Base-by-base conservation (phyloP, 257 asterid genomes). In the Phtheirospermum japonicum region DNA sequence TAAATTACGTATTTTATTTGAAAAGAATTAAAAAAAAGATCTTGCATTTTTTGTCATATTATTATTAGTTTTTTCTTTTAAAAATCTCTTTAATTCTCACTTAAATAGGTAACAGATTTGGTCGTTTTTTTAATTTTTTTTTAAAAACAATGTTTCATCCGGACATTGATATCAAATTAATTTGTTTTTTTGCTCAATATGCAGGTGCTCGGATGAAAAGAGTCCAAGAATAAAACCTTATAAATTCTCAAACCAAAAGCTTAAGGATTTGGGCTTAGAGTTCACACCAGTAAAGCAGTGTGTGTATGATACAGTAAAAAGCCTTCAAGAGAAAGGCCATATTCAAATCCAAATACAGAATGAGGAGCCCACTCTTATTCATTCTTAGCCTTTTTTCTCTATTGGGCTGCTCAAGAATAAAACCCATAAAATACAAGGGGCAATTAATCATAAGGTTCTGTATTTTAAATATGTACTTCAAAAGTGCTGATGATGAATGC, bases 131-230 rank as follows among this genome's bases (percentile, higher is more conserved):
- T n/a, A n/a, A n/a, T n/a, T n/a, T n/a, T n/a, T n/a, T n/a, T n/a
- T n/a, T n/a, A n/a, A n/a, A n/a, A n/a, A n/a, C n/a, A n/a, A n/a
- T n/a, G n/a, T n/a, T n/a, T n/a, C n/a, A n/a, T n/a, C n/a, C n/a
- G n/a, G n/a, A n/a, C n/a, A n/a, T n/a, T n/a, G n/a, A n/a, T n/a
- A n/a, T n/a, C n/a, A n/a, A n/a, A n/a, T n/a, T n/a, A n/a, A n/a
- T n/a, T n/a, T n/a, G n/a, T n/a, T 16, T 10, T 39, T 26, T 43
- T 5, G 50, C 16, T n/a, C 3, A n/a, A n/a, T 7, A 13, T 68
- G 73, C 83, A 91, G 98, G 90, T 91, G 97, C 78, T 81, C 87
- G 1, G 97, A 89, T 74, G 94, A 81, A 19, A 78, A 71, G n/a
- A 84, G 76, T 59, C 95, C 95, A 53, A 79, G 94, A 52, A 86